phyloP scores from a whole-genome alignment of 495 filamentous ascomycete species.

The Diplogelasinospora grovesii region DNA sequence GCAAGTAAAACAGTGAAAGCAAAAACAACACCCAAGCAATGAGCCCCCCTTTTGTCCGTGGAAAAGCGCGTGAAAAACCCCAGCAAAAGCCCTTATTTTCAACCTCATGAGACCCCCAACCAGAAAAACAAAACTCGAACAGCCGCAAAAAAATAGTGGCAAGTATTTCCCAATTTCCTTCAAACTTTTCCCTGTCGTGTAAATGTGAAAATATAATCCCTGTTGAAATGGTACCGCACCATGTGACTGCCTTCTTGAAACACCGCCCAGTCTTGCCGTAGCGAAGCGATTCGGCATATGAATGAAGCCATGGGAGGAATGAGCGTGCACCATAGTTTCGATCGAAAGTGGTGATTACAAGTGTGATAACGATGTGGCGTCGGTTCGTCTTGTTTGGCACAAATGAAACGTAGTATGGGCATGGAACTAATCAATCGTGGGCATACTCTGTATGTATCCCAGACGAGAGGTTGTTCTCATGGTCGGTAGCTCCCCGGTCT shows the following conservation, averaged over 20 bases:
- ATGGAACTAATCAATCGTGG: too few species aligned
- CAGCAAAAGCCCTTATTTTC: conserved; percentile 21
- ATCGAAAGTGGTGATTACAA: too few species aligned
- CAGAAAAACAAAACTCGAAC: conserved; percentile 8
- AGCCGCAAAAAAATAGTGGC: conserved; percentile 16
- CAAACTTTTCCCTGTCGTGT: conserved; percentile 21
- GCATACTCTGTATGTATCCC: too few species aligned
- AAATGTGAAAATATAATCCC: conserved; percentile 11
- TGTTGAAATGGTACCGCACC: conserved; percentile 7
- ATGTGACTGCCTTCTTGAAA: not conserved
- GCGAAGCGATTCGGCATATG: too few species aligned
- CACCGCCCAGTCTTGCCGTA: too few species aligned
- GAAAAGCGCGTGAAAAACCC: conserved; percentile 7
- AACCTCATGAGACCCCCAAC: conserved; percentile 13
- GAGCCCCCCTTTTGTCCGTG: conserved; percentile 15
- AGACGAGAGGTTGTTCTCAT: too few species aligned
- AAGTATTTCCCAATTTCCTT: conserved; percentile 18
- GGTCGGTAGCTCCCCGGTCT: too few species aligned
- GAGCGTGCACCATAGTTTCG: too few species aligned
- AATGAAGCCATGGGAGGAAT: too few species aligned
- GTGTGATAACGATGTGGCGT: too few species aligned
- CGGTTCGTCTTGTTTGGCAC: too few species aligned
- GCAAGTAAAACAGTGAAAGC: conserved; percentile 4
- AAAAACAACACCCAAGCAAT: conserved; percentile 5
- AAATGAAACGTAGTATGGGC: too few species aligned